Conservation (phyloP, 768 basidiomycete species). For the Cubamyces sp. region DNA sequence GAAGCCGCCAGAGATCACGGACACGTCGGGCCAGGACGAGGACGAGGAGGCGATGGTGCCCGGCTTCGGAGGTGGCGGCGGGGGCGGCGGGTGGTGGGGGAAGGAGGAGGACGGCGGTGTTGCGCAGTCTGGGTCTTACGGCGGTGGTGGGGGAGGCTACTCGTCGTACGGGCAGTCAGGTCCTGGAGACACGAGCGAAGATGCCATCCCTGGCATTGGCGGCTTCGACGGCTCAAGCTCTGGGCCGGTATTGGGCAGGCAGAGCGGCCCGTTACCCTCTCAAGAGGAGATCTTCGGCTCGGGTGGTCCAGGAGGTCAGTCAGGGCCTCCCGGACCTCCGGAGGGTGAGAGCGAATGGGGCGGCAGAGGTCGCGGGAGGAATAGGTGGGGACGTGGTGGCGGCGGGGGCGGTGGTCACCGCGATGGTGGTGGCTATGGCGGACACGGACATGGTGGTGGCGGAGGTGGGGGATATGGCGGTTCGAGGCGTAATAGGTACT, state of each 20-base stretch:
- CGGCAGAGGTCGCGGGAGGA: conserved; percentile 31
- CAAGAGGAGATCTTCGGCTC: conserved; percentile 57
- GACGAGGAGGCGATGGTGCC: conserved; percentile 80
- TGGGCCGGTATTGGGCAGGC: conserved; percentile 32
- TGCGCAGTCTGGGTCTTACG: conserved; percentile 24
- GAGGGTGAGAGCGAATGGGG: conserved; percentile 38
- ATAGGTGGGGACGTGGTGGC: conserved; percentile 19
- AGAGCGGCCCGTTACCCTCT: conserved; percentile 44
- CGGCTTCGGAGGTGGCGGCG: conserved; percentile 57
- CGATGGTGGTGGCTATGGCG: conserved; percentile 16
- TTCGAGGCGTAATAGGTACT: conserved; percentile 12
- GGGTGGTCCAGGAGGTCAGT: conserved; percentile 35
- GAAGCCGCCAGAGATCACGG: conserved; percentile 75
- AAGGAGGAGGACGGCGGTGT: conserved; percentile 46
- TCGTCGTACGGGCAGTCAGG: conserved; percentile 3
- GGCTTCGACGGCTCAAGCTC: conserved; percentile 37
- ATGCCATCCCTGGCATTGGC: conserved; percentile 69
- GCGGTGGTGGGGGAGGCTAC: conserved; percentile 25
- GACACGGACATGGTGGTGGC: conserved; percentile 2
- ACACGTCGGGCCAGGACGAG: conserved; percentile 49
- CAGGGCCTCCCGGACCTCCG: conserved; percentile 25
- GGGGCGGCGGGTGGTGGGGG: conserved; percentile 45
- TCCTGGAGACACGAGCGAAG: conserved; percentile 46
- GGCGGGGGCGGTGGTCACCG: conserved; percentile 19
- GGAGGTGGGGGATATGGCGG: conserved; percentile 3